Evolutionary conservation across 2,329 filamentous ascomycete genomes (phyloP).

Genomic region (Escovopsis sp.): DNA sequence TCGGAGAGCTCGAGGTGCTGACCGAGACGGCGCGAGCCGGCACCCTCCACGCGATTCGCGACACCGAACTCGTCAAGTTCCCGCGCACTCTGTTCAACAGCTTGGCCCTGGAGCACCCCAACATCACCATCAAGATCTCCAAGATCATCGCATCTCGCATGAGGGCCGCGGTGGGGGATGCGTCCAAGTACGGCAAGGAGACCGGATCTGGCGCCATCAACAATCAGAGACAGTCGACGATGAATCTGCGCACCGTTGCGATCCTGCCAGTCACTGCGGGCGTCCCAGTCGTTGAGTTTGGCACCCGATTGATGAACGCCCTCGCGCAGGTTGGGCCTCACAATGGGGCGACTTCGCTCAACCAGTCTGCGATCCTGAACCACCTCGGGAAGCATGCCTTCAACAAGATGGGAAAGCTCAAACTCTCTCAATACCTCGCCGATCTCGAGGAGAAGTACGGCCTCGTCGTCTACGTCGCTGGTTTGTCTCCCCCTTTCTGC

Average conservation of each 20-base stretch:
- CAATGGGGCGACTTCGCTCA: constrained; percentile 82
- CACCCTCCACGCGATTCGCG: constrained; percentile 87
- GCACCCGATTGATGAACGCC: constrained; percentile 74
- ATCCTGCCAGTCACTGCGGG: constrained; percentile 82
- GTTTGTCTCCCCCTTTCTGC: constrained; percentile 26
- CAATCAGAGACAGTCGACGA: constrained; percentile 59
- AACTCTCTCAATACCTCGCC: constrained; percentile 87
- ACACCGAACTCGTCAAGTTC: constrained; percentile 92
- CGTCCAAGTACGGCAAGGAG: constrained; percentile 52
- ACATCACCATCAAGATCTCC: constrained; percentile 97
- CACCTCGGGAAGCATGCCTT: constrained; percentile 94
- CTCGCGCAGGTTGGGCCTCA: constrained; percentile 77
- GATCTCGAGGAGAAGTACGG: constrained; percentile 96
- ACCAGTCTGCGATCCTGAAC: constrained; percentile 85
- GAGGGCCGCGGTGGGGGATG: constrained; percentile 75
- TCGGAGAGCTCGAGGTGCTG: constrained; percentile 91
- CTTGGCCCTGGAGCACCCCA: constrained; percentile 88
- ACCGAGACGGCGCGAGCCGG: constrained; percentile 86
- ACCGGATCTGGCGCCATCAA: constrained; percentile 38
- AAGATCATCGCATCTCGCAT: constrained; percentile 96
- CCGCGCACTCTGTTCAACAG: constrained; percentile 95
- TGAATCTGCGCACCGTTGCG: constrained; percentile 86
- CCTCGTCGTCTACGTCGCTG: constrained; percentile 83
- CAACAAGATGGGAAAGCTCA: constrained; percentile 92
- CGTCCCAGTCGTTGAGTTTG: constrained; percentile 90